These are phyloP conservation scores for Codiaeum variegatum DNA, from an alignment of 441 rosid species.

Conservation along the genomic window DNA sequence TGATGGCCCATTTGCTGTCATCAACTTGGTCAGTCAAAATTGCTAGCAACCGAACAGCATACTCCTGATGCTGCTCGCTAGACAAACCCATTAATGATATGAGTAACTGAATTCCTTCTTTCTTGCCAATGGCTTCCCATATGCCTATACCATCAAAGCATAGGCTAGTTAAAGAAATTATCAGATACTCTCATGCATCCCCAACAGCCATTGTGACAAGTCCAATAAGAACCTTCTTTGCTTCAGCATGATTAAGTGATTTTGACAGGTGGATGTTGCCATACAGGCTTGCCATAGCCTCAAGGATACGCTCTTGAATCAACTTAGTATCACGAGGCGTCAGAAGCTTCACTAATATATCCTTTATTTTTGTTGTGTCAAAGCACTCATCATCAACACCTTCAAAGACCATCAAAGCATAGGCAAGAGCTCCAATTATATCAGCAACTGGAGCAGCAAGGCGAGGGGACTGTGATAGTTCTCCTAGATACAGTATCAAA, in stretches of 20 bases:
- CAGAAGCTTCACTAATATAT: slow-evolving; percentile 50
- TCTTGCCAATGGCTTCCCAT: slow-evolving; percentile 78
- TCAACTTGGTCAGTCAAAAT: slow-evolving; percentile 77
- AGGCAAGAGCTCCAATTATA: slow-evolving; percentile 80
- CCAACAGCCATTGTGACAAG: slow-evolving; percentile 61
- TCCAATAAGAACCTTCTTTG: slow-evolving; percentile 67
- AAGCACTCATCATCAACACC: slow-evolving; percentile 40
- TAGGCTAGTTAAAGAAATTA: slow-evolving; percentile 54
- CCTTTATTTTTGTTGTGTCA: slow-evolving; percentile 56
- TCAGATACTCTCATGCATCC: slow-evolving; percentile 56
- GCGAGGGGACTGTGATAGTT: slow-evolving; percentile 65
- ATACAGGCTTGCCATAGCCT: slow-evolving; percentile 86
- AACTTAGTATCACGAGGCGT: slow-evolving; percentile 67
- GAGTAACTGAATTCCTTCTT: slow-evolving; percentile 80
- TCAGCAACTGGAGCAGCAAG: slow-evolving; percentile 75
- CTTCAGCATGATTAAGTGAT: slow-evolving; percentile 56
- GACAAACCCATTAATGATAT: slow-evolving; percentile 76
- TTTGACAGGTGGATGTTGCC: slow-evolving; percentile 54
- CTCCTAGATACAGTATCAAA: slow-evolving; percentile 63
- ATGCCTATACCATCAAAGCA: slow-evolving; percentile 49
- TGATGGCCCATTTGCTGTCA: slow-evolving; percentile 95
- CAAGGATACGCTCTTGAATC: slow-evolving; percentile 80
- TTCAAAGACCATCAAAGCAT: slow-evolving; percentile 71
- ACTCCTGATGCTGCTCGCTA: slow-evolving; percentile 80
- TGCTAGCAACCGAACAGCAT: slow-evolving; percentile 63